Base-by-base conservation (phyloP, 2,329 filamentous ascomycete species). In the Claviceps cyperi region DNA sequence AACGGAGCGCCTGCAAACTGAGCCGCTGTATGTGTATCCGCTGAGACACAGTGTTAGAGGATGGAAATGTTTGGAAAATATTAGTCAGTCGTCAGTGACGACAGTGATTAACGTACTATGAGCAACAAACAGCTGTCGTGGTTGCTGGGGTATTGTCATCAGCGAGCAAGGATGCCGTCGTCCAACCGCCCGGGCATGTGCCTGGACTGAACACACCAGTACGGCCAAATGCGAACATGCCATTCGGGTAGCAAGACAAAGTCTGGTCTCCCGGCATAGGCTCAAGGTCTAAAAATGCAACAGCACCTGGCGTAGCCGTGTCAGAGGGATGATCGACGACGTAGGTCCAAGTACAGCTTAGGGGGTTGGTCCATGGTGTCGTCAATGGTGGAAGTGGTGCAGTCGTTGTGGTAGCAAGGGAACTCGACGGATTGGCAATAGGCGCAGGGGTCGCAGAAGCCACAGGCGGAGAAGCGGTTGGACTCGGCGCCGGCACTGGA, bases 181-280 rank as follows among this genome's bases (percentile, higher is more conserved):
- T 67, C 67, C 67, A 69, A 24, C 67, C 65, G 51, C 61, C 58
- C 38, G 67, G 67, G 44, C 67, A 69, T 24, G 64, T 65, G 2
- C 60, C 67, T 9, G 67, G 67, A 46, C 67, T 69, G 37, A 67
- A 69, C 5, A 68, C 61, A 21, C 67, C 67, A 4, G 64, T 68
- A 19, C 62, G 60, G 13, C 59, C 62, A 14, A 60, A 58, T 5
- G 55, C 57, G 48, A 69, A 69, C 67, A 69, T 69, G 54, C 63
- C 62, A 37, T 66, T 59, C 1, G 67, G 67, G 51, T 69, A 69
- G 50, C 67, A 69, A 2, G 67, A 67, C 44, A 69, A 55, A 2
- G 65, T 66, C 32, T 58, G 66, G 6, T 64, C 65, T 9, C 58
- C 64, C n/a, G 60, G 51, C 19, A 62, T 58, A 7, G 67, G 63